Conservation (phyloP, 345 rosid species). For the Clausena lansium region DNA sequence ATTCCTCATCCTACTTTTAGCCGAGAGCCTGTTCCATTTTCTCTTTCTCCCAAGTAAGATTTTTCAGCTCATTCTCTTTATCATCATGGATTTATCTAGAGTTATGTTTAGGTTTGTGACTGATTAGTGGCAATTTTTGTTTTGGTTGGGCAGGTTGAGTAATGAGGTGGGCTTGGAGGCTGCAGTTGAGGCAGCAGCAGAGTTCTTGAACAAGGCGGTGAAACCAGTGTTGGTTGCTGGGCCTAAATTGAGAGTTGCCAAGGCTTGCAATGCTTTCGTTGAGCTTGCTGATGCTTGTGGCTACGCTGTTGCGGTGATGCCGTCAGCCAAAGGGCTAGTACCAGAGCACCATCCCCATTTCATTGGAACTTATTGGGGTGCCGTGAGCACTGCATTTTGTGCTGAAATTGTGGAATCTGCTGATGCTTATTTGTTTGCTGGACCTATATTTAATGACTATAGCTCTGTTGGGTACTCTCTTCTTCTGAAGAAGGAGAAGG, state of each 20-base stretch:
- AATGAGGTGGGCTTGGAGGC: conserved; percentile 65
- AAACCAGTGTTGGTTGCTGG: conserved; percentile 79
- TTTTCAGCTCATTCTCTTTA: not conserved
- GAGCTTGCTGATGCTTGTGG: conserved; percentile 69
- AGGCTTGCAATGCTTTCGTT: conserved; percentile 52
- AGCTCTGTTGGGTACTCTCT: conserved; percentile 84
- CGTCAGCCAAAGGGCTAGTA: conserved; percentile 69
- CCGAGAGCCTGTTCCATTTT: conserved; percentile 65
- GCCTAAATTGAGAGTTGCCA: conserved; percentile 60
- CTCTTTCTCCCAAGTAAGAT: conserved; percentile 52
- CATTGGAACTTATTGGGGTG: conserved; percentile 85
- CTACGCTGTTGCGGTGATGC: conserved; percentile 66
- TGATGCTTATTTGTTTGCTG: conserved; percentile 79
- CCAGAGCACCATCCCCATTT: conserved; percentile 77
- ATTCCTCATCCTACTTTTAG: conserved; percentile 73
- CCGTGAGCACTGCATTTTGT: conserved; percentile 73
- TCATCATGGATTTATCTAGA: not conserved
- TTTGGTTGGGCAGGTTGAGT: conserved; percentile 38
- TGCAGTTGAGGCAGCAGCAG: conserved; percentile 70
- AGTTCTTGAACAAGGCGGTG: conserved; percentile 73
- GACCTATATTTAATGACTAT: conserved; percentile 78
- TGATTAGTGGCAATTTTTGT: not conserved
- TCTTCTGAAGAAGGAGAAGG: conserved; percentile 85
- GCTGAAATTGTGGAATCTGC: conserved; percentile 86
- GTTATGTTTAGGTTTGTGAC: not conserved